phyloP scores from a whole-genome alignment of 2,329 filamentous ascomycete species.

The Mollisia scopiformis region DNA sequence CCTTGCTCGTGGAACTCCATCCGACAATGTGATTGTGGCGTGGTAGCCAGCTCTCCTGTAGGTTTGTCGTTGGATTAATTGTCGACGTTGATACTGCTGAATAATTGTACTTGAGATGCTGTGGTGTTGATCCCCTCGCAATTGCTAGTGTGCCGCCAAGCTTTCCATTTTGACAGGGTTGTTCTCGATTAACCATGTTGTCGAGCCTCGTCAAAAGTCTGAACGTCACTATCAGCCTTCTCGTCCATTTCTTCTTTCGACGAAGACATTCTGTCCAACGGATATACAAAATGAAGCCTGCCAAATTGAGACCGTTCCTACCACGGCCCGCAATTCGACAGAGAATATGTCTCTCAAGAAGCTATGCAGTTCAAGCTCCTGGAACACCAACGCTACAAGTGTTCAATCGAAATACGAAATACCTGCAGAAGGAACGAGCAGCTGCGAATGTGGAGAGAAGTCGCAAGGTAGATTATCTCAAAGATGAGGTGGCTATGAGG shows the following conservation, averaged over 20 bases:
- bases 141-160: conserved; percentile 11
- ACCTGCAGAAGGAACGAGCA: conserved; percentile 87
- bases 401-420: conserved; percentile 88
- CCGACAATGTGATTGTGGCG: conserved; percentile 22
- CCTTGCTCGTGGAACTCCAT: conserved; percentile 34
- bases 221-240: conserved; percentile 26
- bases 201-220: conserved; percentile 23
- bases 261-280: neutral
- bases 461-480: conserved; percentile 86
- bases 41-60: conserved; percentile 24
- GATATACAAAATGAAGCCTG: conserved; percentile 30
- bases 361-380: conserved; percentile 78
- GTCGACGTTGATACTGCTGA: conserved; percentile 7
- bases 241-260: neutral
- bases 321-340: conserved; percentile 20
- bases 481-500: conserved; percentile 85
- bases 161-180: conserved; percentile 11
- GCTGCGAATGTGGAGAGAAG: conserved; percentile 71
- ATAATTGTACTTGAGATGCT: conserved; percentile 9
- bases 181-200: neutral
- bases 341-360: conserved; percentile 43
- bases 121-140: conserved; percentile 21
- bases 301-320: conserved; percentile 28
- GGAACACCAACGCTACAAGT: conserved; percentile 82
- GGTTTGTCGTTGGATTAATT: conserved; percentile 11